Evolutionary conservation across 306 rosid species (phyloP).

Genomic region (Cucurbita moschata): DNA sequence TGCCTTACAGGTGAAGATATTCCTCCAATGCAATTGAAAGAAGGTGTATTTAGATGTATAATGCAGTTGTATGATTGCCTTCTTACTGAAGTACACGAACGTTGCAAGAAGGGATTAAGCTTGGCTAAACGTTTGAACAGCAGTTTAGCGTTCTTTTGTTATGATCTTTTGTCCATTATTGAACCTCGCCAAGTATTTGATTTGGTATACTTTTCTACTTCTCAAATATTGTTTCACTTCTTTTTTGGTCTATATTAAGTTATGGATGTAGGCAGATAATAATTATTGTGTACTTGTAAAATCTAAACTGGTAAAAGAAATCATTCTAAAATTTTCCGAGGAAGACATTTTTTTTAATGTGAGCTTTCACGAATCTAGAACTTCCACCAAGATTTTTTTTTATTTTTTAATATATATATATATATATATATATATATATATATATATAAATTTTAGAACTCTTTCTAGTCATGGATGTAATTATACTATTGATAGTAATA

Average conservation of each 20-base stretch:
- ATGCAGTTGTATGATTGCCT: constrained; percentile 98
- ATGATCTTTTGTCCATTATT: constrained; percentile 81
- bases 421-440: too few species aligned
- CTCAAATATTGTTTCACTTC: background rate
- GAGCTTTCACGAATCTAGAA: too few species aligned
- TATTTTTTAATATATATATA: too few species aligned
- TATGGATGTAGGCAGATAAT: background rate
- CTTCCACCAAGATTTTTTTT: background rate
- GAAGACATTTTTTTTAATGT: background rate
- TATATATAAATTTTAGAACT: background rate
- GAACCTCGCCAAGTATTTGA: constrained; percentile 99
- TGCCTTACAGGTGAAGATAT: constrained; percentile 73
- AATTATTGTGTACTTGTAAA: background rate
- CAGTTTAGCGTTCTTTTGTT: constrained; percentile 95
- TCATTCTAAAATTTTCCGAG: background rate
- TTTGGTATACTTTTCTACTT: constrained; percentile 48
- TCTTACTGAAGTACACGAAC: constrained; percentile 96
- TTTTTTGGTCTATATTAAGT: background rate
- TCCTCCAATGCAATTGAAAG: constrained; percentile 99
- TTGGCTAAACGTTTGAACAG: constrained; percentile 93
- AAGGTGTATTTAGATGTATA: constrained; percentile 92
- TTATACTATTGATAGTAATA: background rate
- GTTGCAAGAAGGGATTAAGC: constrained; percentile 94
- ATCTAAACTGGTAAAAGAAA: background rate
- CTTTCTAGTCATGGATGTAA: background rate